A percentile compares a stretch with the other conserved stretches of the same genome.
Conservation (phyloP, 75 land plant species). For the Pseudotsuga menziesii region DNA sequence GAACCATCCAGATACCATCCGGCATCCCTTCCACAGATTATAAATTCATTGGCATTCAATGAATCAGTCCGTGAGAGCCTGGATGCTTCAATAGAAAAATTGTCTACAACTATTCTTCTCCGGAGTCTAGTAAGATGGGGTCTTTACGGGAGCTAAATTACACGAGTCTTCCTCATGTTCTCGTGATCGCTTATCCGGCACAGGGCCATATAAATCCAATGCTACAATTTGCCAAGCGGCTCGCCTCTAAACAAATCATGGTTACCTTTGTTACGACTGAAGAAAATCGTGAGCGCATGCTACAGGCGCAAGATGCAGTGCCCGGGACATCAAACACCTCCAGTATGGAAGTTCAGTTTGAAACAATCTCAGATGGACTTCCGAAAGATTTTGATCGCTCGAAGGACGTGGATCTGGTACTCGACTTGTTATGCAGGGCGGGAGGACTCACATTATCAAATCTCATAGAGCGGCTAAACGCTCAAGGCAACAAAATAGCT, state of each 20-base stretch:
- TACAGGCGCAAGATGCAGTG: background rate
- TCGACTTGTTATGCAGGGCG: background rate
- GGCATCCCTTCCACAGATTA: too few species aligned
- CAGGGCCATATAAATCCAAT: conserved; percentile 65
- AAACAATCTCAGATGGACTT: background rate
- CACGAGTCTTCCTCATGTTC: conserved; percentile 23
- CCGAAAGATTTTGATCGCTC: background rate
- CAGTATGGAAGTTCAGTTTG: background rate
- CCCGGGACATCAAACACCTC: background rate
- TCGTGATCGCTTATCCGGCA: conserved; percentile 35
- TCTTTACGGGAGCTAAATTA: background rate
- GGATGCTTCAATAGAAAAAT: too few species aligned
- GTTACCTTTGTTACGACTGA: conserved; percentile 47
- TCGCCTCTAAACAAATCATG: conserved; percentile 30
- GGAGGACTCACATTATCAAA: conserved; percentile 7
- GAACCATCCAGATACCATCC: too few species aligned
- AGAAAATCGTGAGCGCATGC: conserved; percentile 13
- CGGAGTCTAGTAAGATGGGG: background rate
- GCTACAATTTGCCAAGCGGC: conserved; percentile 43
- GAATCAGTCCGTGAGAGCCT: too few species aligned
- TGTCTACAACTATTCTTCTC: too few species aligned
- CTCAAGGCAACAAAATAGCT: conserved; percentile 23
- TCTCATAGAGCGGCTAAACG: conserved; percentile 24
- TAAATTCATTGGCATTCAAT: too few species aligned
- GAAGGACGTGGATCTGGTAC: background rate